Conservation (phyloP, 768 basidiomycete species). For the Porphyrellus cyaneotinctus region DNA sequence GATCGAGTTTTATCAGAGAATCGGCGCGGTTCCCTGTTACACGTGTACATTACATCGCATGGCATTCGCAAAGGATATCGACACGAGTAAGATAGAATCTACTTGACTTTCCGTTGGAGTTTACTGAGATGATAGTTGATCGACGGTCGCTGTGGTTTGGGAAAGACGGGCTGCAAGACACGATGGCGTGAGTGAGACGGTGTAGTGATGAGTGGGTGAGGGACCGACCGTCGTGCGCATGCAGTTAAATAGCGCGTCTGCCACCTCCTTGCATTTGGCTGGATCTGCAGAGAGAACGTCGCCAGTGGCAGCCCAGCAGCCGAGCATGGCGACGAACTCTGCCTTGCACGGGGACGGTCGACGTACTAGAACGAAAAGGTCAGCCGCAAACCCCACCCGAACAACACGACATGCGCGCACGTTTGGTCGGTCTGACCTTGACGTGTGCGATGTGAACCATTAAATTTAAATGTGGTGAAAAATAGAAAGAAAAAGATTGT, state of each 20-base stretch:
- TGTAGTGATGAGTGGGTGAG: not conserved
- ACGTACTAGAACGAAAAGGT: constrained; percentile 4
- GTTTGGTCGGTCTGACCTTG: constrained; percentile 74
- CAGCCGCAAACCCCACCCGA: not conserved
- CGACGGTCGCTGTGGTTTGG: constrained; percentile 65
- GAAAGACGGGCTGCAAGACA: constrained; percentile 54
- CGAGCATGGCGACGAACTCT: constrained; percentile 74
- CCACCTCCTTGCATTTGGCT: constrained; percentile 52
- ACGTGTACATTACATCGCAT: constrained; percentile 18
- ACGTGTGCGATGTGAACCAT: constrained; percentile 74
- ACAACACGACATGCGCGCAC: constrained; percentile 38
- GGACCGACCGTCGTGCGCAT: constrained; percentile 79
- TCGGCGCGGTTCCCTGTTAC: constrained; percentile 5
- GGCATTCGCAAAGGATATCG: constrained; percentile 12
- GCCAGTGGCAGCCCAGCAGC: constrained; percentile 76
- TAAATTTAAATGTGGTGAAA: not conserved
- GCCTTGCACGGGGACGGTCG: constrained; percentile 24
- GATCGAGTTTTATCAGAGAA: constrained; percentile 1
- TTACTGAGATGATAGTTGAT: constrained; percentile 91
- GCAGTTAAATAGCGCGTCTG: constrained; percentile 66
- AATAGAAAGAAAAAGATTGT: not conserved
- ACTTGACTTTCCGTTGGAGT: constrained; percentile 70
- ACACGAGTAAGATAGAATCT: constrained; percentile 29
- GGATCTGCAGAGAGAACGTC: constrained; percentile 52
- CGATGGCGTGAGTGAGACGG: constrained; percentile 1